phyloP scores from a whole-genome alignment of 129 eudicot genomes.

The Deinandra increscens region DNA sequence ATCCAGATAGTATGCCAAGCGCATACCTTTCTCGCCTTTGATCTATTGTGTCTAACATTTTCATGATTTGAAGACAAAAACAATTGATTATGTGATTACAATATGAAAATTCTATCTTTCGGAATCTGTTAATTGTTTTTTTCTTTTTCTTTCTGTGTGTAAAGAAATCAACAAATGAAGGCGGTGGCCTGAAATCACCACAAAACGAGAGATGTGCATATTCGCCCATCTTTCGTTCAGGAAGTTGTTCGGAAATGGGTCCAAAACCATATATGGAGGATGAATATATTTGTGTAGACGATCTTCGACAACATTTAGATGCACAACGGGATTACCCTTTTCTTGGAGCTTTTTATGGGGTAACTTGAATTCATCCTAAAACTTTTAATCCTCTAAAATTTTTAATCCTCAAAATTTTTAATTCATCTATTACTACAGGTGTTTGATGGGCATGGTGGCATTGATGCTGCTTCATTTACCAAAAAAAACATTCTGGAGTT shows the following conservation, averaged over 20 bases:
- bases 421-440: conserved; percentile 43
- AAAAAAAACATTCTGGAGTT: conserved; percentile 62
- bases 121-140: conserved; percentile 6
- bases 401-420: too few species aligned
- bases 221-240: conserved; percentile 61
- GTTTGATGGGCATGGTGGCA: conserved; percentile 91
- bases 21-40: too few species aligned
- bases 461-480: conserved; percentile 78
- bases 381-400: too few species aligned
- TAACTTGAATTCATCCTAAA: conserved; percentile 15
- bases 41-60: too few species aligned
- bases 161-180: conserved; percentile 13
- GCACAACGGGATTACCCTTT: conserved; percentile 36
- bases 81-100: background rate
- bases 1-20: too few species aligned
- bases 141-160: background rate
- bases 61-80: too few species aligned
- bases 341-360: conserved; percentile 93
- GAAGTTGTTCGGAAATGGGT: conserved; percentile 86
- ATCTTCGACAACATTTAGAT: conserved; percentile 55
- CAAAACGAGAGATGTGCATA: conserved; percentile 44
- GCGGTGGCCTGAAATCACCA: conserved; percentile 36
- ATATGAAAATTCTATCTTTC: background rate
- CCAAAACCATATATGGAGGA: conserved; percentile 82
- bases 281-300: conserved; percentile 72